Conservation (phyloP, 2,329 filamentous ascomycete species). For the Thielaviopsis cerberus region DNA sequence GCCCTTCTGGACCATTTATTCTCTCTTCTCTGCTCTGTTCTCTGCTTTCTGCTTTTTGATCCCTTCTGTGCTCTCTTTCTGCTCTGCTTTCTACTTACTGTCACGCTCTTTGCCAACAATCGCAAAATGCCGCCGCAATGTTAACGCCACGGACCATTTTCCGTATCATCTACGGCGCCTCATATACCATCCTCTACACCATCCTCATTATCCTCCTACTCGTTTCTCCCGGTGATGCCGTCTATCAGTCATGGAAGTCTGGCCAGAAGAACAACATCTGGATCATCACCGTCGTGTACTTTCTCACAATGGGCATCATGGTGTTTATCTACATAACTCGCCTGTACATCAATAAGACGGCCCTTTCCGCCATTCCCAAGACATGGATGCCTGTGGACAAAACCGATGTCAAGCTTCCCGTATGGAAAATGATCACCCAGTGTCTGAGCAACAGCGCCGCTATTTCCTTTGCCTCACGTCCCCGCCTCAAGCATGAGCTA, state of each 20-base stretch:
- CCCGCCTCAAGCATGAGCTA: slow-evolving; percentile 24
- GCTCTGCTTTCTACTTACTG: slow-evolving; percentile 7
- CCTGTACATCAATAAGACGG: slow-evolving; percentile 70
- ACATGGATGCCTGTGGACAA: slow-evolving; percentile 71
- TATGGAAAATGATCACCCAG: slow-evolving; percentile 56
- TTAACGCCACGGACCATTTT: slow-evolving; percentile 38
- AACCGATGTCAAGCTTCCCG: slow-evolving; percentile 57
- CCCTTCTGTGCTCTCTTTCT: neutral
- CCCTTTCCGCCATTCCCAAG: slow-evolving; percentile 69
- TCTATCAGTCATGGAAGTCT: slow-evolving; percentile 55
- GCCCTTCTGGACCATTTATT: no score
- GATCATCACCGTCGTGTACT: slow-evolving; percentile 58
- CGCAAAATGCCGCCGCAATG: slow-evolving; percentile 18
- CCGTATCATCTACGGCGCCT: slow-evolving; percentile 61
- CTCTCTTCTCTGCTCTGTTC: neutral
- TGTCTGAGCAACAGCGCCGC: slow-evolving; percentile 59
- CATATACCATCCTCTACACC: slow-evolving; percentile 60
- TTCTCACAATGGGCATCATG: slow-evolving; percentile 51
- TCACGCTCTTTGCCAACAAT: slow-evolving; percentile 10
- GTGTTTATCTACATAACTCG: slow-evolving; percentile 62
- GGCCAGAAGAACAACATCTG: slow-evolving; percentile 62
- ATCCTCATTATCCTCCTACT: slow-evolving; percentile 56
- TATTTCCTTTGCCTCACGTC: slow-evolving; percentile 60
- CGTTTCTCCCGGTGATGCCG: slow-evolving; percentile 61
- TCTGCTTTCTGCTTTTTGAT: neutral